Evolutionary conservation across 768 basidiomycete genomes (phyloP), one percentile per base, ranked within the genome.

Genomic region (Suillus luteus): DNA sequence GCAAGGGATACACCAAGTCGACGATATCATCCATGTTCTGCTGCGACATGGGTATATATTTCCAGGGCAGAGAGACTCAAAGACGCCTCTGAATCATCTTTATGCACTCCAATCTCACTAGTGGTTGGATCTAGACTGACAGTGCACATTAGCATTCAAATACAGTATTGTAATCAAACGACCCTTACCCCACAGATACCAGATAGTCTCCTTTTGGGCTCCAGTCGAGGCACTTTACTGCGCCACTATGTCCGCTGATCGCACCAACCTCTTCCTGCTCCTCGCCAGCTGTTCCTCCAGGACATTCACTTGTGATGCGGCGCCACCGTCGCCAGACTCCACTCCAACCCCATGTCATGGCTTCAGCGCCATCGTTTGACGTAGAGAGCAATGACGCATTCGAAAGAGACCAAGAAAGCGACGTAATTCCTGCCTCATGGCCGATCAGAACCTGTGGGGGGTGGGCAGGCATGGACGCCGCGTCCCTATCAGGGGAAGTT

Each of bases 241-340:
- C 83, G 0, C 88, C 91, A 44, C 80, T 86, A 73, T 99, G 97
- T 0, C 96, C 97, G n/a, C 84, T 85, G 55, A 95, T 80, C 0
- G 93, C 95, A n/a, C 86, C 83, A 2, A 82, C 73, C 71, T 96
- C 92, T 44, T 71, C 77, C 97, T 97, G 99, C 3, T 73, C 72
- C 65, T 86, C 83, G 5, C 71, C 69, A 33, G 70, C 66, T 0
- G 69, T 65, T n/a, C 49, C 33, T 44, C 70, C 65, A 65, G 68
- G 69, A n/a, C 19, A 43, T 41, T 63, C 46, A 33, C 60, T 55
- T 37, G 59, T 65, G 2, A 66, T 66, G 64, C 84, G 84, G 12
- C 78, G 76, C 96, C 97, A 99, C 38, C 93, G 83, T 68, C 96
- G 83, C 90, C 93, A 96, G 1, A 93, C 91, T 38, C 97, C 97